Base-by-base conservation (phyloP, 2,329 filamentous ascomycete species). In the Penicillium sp. region DNA sequence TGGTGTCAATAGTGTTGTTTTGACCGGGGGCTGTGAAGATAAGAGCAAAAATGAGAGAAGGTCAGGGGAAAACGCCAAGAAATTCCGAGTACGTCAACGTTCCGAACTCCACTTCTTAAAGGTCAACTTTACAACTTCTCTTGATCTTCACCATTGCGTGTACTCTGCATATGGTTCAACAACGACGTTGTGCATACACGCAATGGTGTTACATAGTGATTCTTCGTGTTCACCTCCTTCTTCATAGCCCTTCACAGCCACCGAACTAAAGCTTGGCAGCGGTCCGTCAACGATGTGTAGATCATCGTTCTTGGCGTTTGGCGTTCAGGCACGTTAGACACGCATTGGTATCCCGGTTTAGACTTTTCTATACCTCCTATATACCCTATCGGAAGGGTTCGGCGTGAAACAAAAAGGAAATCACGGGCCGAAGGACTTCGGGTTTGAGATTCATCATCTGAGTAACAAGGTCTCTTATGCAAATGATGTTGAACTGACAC, bases 241-340 rank as follows among this genome's bases (percentile, higher is more conserved):
- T 8, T 27, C 27, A 1, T 29, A 33, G 31, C 11, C 36, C 46
- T 47, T 63, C 64, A 66, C 62, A 64, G 65, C 64, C 65, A 65
- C 67, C 19, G 31, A 49, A 15, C 13, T 43, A 63, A 68, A 66
- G 68, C 70, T 72, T 71, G 70, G 69, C 70, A 64, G 68, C 65
- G 68, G 69, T 49, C 54, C 66, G 64, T 52, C 58, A 60, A 67
- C 49, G 67, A 66, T 68, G 36, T 44, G 64, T 61, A 55, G 70
- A 72, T 72, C 70, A 54, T 59, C 45, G 40, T 58, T 59, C 66
- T 71, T 71, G 68, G 66, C 67, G 11, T 50, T 51, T 39, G 27
- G 47, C 52, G 46, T 25, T 29, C 25, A 58, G 58, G 51, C 62
- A 59, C 55, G 54, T 62, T 63, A 55, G 38, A 54, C 43, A 44